Conservation (phyloP, 106 monocot genomes). For the Dioscorea dumetorum region DNA sequence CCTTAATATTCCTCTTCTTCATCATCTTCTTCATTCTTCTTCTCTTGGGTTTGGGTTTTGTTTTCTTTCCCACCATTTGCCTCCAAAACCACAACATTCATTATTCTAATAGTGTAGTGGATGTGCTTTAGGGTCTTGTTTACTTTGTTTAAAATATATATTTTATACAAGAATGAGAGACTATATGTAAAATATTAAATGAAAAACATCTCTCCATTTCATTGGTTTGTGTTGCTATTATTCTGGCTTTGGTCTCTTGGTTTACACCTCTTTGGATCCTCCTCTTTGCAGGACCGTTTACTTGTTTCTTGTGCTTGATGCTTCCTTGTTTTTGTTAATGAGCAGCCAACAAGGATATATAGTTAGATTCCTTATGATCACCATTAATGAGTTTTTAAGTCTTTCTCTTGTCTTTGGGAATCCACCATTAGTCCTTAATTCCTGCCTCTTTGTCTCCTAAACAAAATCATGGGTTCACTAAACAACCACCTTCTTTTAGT, state of each 20-base stretch:
- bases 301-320: conserved; percentile 23
- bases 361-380: too few relatives aligned
- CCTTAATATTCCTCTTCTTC: too few relatives aligned
- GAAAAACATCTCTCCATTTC: not conserved
- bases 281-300: conserved; percentile 2
- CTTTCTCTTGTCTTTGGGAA: conserved; percentile 35
- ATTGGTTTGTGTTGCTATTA: not conserved
- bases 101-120: too few relatives aligned
- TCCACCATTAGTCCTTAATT: conserved; percentile 44
- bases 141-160: too few relatives aligned
- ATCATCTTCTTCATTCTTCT: not conserved
- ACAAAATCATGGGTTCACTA: conserved; percentile 76
- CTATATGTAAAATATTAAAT: too few relatives aligned
- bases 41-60: not conserved
- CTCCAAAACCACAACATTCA: not conserved
- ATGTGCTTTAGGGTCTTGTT: too few relatives aligned
- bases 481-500: conserved; percentile 30
- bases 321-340: conserved; percentile 13
- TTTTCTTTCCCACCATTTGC: not conserved
- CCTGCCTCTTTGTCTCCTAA: conserved; percentile 69
- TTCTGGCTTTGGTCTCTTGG: not conserved
- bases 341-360: not conserved
- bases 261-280: conserved; percentile 9
- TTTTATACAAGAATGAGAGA: too few relatives aligned
- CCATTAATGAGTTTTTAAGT: too few relatives aligned